Percentiles rank a stretch among this genome's conserved stretches.
Conservation (phyloP, 805 yeast species). For the Monosporozyma siamensis region DNA sequence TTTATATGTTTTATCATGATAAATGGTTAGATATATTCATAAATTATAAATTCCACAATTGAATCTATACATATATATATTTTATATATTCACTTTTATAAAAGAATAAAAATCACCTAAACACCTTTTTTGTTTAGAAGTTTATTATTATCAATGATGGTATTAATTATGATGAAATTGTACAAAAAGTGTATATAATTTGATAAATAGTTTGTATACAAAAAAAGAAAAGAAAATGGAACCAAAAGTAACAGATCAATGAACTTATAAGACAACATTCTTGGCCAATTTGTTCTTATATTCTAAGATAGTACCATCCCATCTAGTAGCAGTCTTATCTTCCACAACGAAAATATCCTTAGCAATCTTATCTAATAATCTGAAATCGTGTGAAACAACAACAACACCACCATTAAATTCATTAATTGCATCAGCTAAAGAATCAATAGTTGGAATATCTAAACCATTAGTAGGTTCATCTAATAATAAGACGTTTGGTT, state of each 20-base stretch:
- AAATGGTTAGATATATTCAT: neutral
- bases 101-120: neutral
- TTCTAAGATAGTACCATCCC: conserved; percentile 86
- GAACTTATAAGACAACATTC: conserved; percentile 65
- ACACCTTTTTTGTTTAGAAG: neutral
- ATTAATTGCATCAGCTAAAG: conserved; percentile 92
- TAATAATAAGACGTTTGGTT: conserved; percentile 86
- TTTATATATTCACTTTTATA: neutral
- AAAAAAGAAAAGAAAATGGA: neutral
- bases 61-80: neutral
- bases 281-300: conserved; percentile 93
- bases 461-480: conserved; percentile 99
- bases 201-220: neutral
- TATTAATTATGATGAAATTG: neutral
- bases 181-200: neutral
- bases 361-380: conserved; percentile 93
- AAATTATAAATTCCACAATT: neutral
- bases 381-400: conserved; percentile 98
- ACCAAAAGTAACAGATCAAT: too few species aligned
- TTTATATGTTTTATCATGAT: neutral
- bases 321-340: conserved; percentile 88
- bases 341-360: conserved; percentile 96
- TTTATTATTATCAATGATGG: neutral
- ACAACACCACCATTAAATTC: conserved; percentile 96
- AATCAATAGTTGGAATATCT: conserved; percentile 96